phyloP scores from a whole-genome alignment of 805 yeast species.

The Dipodascopsis tothii region DNA sequence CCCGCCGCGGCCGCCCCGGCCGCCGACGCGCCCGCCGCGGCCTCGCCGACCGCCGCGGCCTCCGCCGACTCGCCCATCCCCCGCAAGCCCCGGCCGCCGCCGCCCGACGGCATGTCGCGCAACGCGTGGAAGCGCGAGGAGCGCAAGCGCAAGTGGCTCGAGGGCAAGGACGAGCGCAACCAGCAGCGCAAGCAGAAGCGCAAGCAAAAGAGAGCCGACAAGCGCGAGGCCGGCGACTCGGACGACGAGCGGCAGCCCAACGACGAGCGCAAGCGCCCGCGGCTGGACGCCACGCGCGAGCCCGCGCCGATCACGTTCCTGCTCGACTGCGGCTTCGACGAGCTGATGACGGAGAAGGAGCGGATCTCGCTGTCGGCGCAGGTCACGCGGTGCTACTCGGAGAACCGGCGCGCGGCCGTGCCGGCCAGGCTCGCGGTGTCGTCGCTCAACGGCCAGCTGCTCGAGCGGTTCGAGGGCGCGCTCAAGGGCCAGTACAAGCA shows the following conservation, averaged over 20 bases:
- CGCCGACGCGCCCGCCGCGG: no score
- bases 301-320: slow-evolving; percentile 36
- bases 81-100: slow-evolving; percentile 11
- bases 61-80: neutral
- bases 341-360: slow-evolving; percentile 68
- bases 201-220: slow-evolving; percentile 34
- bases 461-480: slow-evolving; percentile 58
- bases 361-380: slow-evolving; percentile 67
- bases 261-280: no score
- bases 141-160: slow-evolving; percentile 50
- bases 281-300: neutral
- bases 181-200: slow-evolving; percentile 45
- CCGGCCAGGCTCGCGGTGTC: slow-evolving; percentile 55
- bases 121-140: slow-evolving; percentile 73
- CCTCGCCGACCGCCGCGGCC: no score
- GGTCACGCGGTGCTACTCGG: slow-evolving; percentile 73
- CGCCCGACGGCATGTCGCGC: slow-evolving; percentile 85
- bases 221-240: slow-evolving; percentile 12
- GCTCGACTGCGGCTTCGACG: slow-evolving; percentile 89
- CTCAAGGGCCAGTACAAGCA: slow-evolving; percentile 47
- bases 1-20: no score
- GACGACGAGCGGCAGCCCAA: slow-evolving; percentile 34
- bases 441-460: slow-evolving; percentile 58
- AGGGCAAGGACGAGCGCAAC: slow-evolving; percentile 45
- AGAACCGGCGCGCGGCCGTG: slow-evolving; percentile 54